Conservation (phyloP, 1,284 basidiomycete species). For the Trichosporon coremiiforme region DNA sequence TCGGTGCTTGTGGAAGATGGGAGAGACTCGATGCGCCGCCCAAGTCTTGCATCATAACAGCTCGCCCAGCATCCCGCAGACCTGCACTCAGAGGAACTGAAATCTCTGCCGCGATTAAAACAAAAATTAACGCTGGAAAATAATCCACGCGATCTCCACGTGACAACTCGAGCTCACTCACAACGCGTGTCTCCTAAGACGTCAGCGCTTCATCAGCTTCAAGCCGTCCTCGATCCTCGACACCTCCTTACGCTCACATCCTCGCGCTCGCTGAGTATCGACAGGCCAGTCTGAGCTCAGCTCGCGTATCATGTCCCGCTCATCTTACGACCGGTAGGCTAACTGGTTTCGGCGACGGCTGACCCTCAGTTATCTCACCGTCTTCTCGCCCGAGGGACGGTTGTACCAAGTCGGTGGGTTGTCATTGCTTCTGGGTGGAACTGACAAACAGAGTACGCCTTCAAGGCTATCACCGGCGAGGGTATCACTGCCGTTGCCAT, state of each 20-base stretch:
- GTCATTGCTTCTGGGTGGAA: neutral
- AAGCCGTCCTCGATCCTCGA: neutral
- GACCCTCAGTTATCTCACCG: conserved; percentile 57
- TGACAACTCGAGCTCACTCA: neutral
- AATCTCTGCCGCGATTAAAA: conserved; percentile 21
- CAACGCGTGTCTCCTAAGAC: conserved; percentile 24
- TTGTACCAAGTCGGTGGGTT: conserved; percentile 91
- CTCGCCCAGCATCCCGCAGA: neutral
- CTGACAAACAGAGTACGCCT: conserved; percentile 80
- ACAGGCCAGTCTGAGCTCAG: neutral
- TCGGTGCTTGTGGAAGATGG: conserved; percentile 20
- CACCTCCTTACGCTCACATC: neutral
- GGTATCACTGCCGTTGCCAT: conserved; percentile 93
- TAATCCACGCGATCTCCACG: neutral
- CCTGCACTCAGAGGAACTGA: conserved; percentile 4
- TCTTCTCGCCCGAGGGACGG: conserved; percentile 59
- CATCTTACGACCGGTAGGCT: conserved; percentile 55
- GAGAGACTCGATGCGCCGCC: neutral
- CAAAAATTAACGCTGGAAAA: neutral
- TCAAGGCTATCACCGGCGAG: conserved; percentile 97
- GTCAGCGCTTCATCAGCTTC: conserved; percentile 19
- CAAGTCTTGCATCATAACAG: conserved; percentile 1
- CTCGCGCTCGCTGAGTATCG: conserved; percentile 10
- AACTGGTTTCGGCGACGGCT: conserved; percentile 11
- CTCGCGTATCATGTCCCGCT: conserved; percentile 48